Conservation (phyloP, 768 basidiomycete genomes). For the Suillus decipiens region DNA sequence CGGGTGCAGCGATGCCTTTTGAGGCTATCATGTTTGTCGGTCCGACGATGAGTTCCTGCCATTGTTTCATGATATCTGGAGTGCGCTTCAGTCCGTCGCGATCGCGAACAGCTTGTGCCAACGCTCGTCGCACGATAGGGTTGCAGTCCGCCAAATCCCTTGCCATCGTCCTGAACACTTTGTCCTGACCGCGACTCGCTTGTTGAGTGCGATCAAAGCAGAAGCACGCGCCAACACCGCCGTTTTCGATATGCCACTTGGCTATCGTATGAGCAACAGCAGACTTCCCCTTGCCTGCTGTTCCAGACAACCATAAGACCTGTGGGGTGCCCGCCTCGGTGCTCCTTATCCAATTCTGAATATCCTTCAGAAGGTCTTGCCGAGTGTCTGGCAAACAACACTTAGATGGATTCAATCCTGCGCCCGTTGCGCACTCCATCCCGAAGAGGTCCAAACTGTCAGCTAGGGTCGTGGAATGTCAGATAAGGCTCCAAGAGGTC, state of each 20-base stretch:
- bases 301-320: constrained; percentile 18
- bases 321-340: not conserved
- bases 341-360: constrained; percentile 18
- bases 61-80: constrained; percentile 10
- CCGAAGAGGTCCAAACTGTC: not conserved
- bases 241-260: constrained; percentile 6
- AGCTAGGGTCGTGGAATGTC: not conserved
- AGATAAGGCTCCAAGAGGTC: not conserved
- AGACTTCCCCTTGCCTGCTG: constrained; percentile 22
- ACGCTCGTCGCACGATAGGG: not conserved
- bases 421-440: not conserved
- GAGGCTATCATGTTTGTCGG: constrained; percentile 7
- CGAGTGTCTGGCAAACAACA: constrained; percentile 19
- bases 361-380: constrained; percentile 15
- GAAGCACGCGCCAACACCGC: constrained; percentile 18
- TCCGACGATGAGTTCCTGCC: too few relatives aligned
- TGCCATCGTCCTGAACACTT: constrained; percentile 6
- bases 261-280: constrained; percentile 22
- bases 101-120: not conserved
- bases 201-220: constrained; percentile 16
- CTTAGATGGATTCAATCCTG: constrained; percentile 3
- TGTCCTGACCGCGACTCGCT: not conserved
- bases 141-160: not conserved
- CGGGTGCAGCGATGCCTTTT: constrained; percentile 18
- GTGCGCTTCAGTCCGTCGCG: constrained; percentile 1